Base-by-base conservation (phyloP, 1,284 basidiomycete species). In the Kalmanozyma brasiliensis region DNA sequence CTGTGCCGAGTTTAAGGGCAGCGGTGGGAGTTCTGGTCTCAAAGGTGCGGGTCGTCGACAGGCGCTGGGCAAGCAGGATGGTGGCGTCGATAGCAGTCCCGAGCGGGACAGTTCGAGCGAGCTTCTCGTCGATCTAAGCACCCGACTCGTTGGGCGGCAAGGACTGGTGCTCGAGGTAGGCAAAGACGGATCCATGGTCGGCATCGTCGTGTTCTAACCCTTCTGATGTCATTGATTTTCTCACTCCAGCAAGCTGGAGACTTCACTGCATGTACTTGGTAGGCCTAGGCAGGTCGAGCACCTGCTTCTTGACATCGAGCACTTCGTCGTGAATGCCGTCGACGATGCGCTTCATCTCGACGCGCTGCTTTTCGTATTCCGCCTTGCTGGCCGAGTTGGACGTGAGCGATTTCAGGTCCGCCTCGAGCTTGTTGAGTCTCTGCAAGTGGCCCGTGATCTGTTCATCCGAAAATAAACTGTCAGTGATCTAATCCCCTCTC, bases 251-350 rank as follows among this genome's bases (percentile, higher is more conserved):
- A n/a, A n/a, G n/a, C n/a, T n/a, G 22, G 23, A 17, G 34, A 6
- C 19, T 47, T 40, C 58, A 68, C 59, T 71, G 52, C 68, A 71
- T 71, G 63, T 71, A 66, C 45, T 71, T 71, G 24, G 68, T 71
- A 16, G 68, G 63, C 20, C 63, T 51, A 22, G 68, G 68, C 4
- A 66, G 55, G 49, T 71, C 68, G 26, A 72, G 38, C 4, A 74
- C 61, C 46, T 52, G 51, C 37, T 64, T 71, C 49, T 63, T 72
- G 42, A 74, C 38, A 23, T 66, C 67, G 32, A 64, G 49, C 9
- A 74, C 60, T 29, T 74, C 72, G 29, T 71, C 64, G 34, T 71
- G 60, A 24, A 74, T 60, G 14, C 72, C 72, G 29, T 74, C 72
- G 43, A 67, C 52, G 52, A 74, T 66, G 47, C 52, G 58, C 38